A percentile compares a stretch with the other conserved stretches of the same genome.
phyloP scores from a whole-genome alignment of 345 rosid genomes.

The Eucalyptus guilfoylei region DNA sequence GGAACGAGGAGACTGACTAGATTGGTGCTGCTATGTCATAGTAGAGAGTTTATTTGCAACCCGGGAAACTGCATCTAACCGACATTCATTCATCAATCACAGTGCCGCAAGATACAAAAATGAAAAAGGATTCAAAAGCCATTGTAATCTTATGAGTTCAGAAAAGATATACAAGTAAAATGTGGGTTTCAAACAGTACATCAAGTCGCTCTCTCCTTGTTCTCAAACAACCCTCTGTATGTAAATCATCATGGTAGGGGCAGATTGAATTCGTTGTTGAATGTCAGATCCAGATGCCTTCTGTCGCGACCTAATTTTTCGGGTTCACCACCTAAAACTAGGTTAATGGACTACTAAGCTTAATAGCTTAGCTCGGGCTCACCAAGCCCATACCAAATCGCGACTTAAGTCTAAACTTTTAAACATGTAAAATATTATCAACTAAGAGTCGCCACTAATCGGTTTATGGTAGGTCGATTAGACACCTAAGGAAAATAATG shows the following conservation, averaged over 20 bases:
- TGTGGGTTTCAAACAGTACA: not conserved
- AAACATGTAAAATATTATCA: too few relatives aligned
- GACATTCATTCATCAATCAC: not conserved
- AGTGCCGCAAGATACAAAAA: not conserved
- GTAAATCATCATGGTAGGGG: not conserved
- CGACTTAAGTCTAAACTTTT: too few relatives aligned
- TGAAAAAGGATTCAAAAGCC: not conserved
- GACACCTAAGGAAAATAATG: too few relatives aligned
- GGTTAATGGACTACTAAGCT: too few relatives aligned
- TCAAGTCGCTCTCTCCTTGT: too few relatives aligned
- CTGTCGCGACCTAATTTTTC: too few relatives aligned
- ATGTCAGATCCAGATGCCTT: not conserved
- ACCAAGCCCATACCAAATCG: too few relatives aligned
- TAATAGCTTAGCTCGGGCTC: too few relatives aligned
- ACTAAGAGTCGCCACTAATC: too few relatives aligned
- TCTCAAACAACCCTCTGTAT: too few relatives aligned
- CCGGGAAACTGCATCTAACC: not conserved
- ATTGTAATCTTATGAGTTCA: not conserved
- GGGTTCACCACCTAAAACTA: too few relatives aligned
- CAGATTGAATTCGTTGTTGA: not conserved
- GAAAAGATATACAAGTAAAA: not conserved
- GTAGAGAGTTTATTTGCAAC: not conserved
- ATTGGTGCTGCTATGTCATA: not conserved
- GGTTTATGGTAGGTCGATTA: too few relatives aligned
- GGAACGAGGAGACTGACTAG: not conserved